Evolutionary conservation across 202 grass and related monocot species (phyloP).

Genomic region (Hordeum pubiflorum): DNA sequence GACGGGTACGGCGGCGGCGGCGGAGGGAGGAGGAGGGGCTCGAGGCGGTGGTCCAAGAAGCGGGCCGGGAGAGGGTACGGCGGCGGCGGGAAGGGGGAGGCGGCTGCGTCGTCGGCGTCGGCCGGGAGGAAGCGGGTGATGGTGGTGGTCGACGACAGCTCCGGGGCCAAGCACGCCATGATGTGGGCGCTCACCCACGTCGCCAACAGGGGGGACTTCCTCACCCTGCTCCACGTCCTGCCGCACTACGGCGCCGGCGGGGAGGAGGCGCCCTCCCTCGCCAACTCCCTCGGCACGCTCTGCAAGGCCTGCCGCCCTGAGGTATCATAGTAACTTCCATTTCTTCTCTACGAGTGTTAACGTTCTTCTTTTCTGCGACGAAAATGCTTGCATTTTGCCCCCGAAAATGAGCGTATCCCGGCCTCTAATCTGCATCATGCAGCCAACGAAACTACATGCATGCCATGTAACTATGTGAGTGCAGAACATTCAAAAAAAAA

Average conservation of each 20-base stretch:
- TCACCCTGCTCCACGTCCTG: conserved; percentile 83
- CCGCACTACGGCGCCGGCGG: conserved; percentile 25
- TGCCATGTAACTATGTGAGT: background rate
- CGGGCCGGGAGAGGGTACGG: conserved; percentile 22
- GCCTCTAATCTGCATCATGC: background rate
- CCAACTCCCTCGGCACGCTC: conserved; percentile 72
- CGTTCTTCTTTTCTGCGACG: background rate
- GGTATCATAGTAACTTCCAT: conserved; percentile 20
- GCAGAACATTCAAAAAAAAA: no score
- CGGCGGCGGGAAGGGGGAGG: conserved; percentile 8
- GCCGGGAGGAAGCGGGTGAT: conserved; percentile 69
- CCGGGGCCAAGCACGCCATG: conserved; percentile 81
- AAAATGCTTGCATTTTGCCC: background rate
- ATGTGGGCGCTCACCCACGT: conserved; percentile 98
- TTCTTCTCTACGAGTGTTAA: background rate
- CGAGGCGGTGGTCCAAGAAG: conserved; percentile 69
- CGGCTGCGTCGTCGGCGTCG: background rate
- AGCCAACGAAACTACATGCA: background rate
- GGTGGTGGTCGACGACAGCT: conserved; percentile 72
- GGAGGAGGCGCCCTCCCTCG: conserved; percentile 43
- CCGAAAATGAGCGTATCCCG: background rate
- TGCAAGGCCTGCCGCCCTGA: conserved; percentile 86
- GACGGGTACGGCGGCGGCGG: conserved; percentile 1
- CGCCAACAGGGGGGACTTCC: conserved; percentile 77
- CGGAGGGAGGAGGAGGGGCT: conserved; percentile 37